Evolutionary conservation across 192 early-diverging fungal species (phyloP), one percentile per base, ranked within the genome.

Genomic region (Gaertneriomyces semiglobifer): DNA sequence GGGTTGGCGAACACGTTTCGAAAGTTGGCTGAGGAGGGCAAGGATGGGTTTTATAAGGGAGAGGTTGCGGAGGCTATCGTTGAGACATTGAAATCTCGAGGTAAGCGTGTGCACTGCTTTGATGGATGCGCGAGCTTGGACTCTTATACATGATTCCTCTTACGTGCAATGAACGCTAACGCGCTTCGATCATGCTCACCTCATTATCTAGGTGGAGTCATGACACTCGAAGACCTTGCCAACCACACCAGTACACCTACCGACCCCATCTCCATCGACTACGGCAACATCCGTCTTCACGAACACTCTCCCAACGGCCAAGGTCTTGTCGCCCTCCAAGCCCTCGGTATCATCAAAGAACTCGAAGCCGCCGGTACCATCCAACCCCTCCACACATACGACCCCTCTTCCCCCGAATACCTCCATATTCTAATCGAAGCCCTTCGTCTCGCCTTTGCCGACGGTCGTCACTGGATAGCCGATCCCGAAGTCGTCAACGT

Each of bases 221-320:
- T 93, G 82, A 77, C 81, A 3, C 75, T 87, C 25, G 80, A 82
- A 5, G 91, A 93, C 62, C 71, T 93, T 53, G 64, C 54, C 10
- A 33, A 50, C 4, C 91, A 93, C 59, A 56, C 53, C 5, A 77
- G 78, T 12, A 72, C 83, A 25, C 62, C 70, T 6, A 78, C 79
- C 6, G 75, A 75, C 51, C 89, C 91, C 0, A 83, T 88, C 51
- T 86, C 81, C 5, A 77, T 85, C 40, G 79, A 80, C 33, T 93
- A 88, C 67, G 73, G 81, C 25, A 81, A 75, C 10, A 50, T 79
- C 45, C 79, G 71, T 2, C 73, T 93, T 5, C 76, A 84, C 69
- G 90, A 93, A 72, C 86, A 85, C 57, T 82, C 88, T 42, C 91
- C 91, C 4, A 92, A 92, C 59, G 87, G 88, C 20, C 84, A 88